A percentile compares a stretch with the other conserved stretches of the same genome.
Evolutionary conservation across 768 basidiomycete species (phyloP).

Genomic region (Psilocybe cubensis): DNA sequence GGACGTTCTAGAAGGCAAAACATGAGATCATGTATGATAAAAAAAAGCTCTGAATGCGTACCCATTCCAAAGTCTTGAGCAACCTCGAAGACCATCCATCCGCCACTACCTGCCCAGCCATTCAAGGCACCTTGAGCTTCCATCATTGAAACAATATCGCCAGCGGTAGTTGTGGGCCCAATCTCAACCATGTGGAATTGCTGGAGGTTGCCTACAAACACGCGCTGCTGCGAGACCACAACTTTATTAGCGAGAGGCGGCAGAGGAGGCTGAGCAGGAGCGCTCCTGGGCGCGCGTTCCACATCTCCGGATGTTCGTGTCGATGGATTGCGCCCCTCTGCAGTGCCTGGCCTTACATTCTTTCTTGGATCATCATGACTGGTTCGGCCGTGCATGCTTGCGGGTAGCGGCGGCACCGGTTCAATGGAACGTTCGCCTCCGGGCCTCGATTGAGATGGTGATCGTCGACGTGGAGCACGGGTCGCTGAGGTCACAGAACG

Average conservation of each 20-base stretch:
- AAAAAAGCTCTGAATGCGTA: conserved; percentile 45
- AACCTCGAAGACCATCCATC: conserved; percentile 91
- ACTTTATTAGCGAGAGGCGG: conserved; percentile 6
- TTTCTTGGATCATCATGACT: conserved; percentile 25
- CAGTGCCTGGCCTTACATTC: conserved; percentile 12
- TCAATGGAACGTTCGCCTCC: conserved; percentile 13
- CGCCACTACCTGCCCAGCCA: conserved; percentile 58
- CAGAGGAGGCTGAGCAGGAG: neutral
- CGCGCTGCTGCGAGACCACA: conserved; percentile 58
- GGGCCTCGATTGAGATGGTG: conserved; percentile 7
- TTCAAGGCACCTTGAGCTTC: conserved; percentile 69
- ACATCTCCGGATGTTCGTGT: conserved; percentile 32
- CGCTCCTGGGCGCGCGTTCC: conserved; percentile 22
- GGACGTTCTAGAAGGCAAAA: conserved; percentile 71
- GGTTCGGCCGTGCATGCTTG: conserved; percentile 1
- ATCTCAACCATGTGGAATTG: conserved; percentile 78
- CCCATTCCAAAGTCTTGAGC: conserved; percentile 94
- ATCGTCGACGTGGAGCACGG: conserved; percentile 7
- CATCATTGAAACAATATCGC: conserved; percentile 71
- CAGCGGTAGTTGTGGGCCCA: conserved; percentile 64
- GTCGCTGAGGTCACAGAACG: neutral
- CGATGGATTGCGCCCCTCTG: conserved; percentile 13
- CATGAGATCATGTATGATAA: neutral
- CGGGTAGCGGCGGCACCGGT: conserved; percentile 27
- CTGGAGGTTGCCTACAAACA: conserved; percentile 81